Base-by-base conservation (phyloP, 2,329 filamentous ascomycete genomes). In the Trichoderma hamatum region DNA sequence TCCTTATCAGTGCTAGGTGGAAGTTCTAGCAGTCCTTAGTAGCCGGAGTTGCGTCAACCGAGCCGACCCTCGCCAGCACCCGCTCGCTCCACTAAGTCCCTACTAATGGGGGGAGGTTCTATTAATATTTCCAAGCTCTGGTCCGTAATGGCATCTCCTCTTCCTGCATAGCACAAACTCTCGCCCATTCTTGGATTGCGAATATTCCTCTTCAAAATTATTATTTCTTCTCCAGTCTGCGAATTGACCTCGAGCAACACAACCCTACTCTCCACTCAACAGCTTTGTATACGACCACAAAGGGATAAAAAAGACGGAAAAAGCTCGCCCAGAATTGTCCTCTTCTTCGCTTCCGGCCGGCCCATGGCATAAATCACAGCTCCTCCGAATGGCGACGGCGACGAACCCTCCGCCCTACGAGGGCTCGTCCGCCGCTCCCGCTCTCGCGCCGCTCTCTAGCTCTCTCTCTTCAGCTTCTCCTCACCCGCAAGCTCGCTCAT, bases 321-420 rank as follows among this genome's bases (percentile, higher is more conserved):
- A 19, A 19, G 51, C 26, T 28, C 51, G 34, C 34, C 59, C 26
- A 39, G 32, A 0, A 39, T 28, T 30, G 7, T 24, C 32, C 7
- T 24, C 24, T 52, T 32, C 24, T 52, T 32, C 13, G 6, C 26
- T 26, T n/a, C 49, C 49, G 49, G n/a, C 49, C 49, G 26, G 10
- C 69, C 56, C 71, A 74, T 74, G 73, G 73, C 72, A 70, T 73
- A 70, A 66, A n/a, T n/a, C 67, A 64, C 43, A 34, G 36, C 56
- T 39, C 46, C 32, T 49, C 43, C 58, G 36, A 60, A 43, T 55
- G 69, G 55, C 39, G 62, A 65, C 72, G 69, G 70, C 72, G 70
- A 71, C 72, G 69, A 69, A 70, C 69, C 71, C 64, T 71, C 69
- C 71, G 64, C 67, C 71, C 71, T 71, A 70, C 68, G 69, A 71